Evolutionary conservation across 2,329 filamentous ascomycete genomes (phyloP), one percentile per base, ranked within the genome.

Genomic region (Myotisia sp.): DNA sequence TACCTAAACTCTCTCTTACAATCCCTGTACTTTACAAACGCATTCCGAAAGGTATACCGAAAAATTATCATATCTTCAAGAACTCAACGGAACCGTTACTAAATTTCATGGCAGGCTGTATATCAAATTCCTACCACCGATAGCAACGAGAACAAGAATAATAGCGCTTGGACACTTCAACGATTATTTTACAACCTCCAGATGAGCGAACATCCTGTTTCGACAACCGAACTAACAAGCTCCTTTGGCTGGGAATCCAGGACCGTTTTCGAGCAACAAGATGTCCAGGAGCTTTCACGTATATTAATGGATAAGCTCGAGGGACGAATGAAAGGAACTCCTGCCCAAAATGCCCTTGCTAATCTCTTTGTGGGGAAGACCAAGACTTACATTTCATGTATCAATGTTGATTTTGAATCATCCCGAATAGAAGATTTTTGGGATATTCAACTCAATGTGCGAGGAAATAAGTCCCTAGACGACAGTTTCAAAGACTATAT

Each of bases 181-280:
- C 71, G 90, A 42, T 68, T 98, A 10, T 98, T 98, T 59, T 95
- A 94, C 52, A 82, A 86, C 46, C 67, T 98, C 13, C 90, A 98
- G 55, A 92, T 85, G 8, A 87, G 79, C 24, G 76, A 77, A 33
- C 63, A 67, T 22, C 83, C 92, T 1, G 87, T 98, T 2, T 74
- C 82, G 24, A 98, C 90, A 2, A 85, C 79, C 33, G 90, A 98
- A 52, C 71, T 98, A 24, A 98, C 90, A 5, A 82, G 84, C 45
- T 95, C 90, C 0, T 98, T 98, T 55, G 90, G 90, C 16, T 98
- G 90, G 90, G 87, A 98, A 50, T 92, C 87, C 2, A 75, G 85
- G 44, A 87, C 98, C 52, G 93, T 95, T 34, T 98, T 98, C 48
- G 87, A 95, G 60, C 90, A 98, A 55, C 90, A 98, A 58, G 90